phyloP scores from a whole-genome alignment of 257 asterid species.

The Misopates orontium region DNA sequence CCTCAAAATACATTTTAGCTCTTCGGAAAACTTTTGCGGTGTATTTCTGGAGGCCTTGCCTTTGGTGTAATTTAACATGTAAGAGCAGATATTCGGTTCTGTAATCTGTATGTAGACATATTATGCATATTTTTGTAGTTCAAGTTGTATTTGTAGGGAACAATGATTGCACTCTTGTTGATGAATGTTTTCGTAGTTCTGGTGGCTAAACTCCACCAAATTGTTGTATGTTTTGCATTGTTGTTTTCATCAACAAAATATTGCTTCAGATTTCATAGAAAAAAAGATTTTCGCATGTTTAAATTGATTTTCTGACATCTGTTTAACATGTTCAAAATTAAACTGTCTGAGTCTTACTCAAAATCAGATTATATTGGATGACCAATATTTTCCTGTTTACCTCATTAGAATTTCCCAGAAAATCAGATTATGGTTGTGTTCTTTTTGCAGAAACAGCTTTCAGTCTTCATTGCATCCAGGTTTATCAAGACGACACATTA shows the following conservation, averaged over 20 bases:
- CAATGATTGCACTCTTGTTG: too few relatives aligned
- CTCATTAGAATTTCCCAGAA: background rate
- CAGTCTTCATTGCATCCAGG: too few relatives aligned
- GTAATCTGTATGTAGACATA: constrained; percentile 20
- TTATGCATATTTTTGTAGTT: constrained; percentile 19
- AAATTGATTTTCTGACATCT: too few relatives aligned
- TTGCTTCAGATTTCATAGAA: too few relatives aligned
- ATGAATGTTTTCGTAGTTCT: background rate
- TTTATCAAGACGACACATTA: background rate
- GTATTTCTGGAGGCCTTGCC: constrained; percentile 1
- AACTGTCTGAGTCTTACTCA: too few relatives aligned
- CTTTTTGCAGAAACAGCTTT: background rate
- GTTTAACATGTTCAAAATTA: too few relatives aligned
- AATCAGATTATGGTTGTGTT: background rate
- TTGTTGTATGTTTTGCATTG: background rate
- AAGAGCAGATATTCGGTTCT: constrained; percentile 16
- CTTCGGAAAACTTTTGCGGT: constrained; percentile 11
- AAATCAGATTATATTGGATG: too few relatives aligned
- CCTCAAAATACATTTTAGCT: constrained; percentile 73
- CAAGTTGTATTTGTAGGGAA: constrained; percentile 5
- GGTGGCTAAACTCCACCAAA: constrained; percentile 2
- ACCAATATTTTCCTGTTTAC: too few relatives aligned
- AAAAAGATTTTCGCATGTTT: too few relatives aligned
- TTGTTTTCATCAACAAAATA: background rate
- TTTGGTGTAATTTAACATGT: constrained; percentile 16